Percentiles rank a stretch among this genome's conserved stretches.
Evolutionary conservation across 352 stramenopile genomes (phyloP).

Genomic region (Phytopythium sindhum): DNA sequence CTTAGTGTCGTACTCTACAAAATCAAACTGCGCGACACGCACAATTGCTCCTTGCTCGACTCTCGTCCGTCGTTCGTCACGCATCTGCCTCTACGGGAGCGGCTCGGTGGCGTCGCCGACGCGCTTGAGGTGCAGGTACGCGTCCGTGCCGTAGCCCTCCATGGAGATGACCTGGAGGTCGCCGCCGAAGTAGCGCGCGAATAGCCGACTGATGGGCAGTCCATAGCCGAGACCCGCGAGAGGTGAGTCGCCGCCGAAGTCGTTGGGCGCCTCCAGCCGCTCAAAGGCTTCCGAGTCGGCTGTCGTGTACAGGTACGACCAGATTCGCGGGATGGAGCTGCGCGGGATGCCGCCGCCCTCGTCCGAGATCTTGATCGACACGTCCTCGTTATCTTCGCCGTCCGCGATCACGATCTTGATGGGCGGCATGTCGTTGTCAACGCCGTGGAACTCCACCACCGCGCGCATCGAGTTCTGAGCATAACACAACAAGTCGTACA

Average conservation of each 20-base stretch:
- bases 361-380: constrained; percentile 99
- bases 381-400: constrained; percentile 98
- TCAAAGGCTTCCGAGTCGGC: constrained; percentile 94
- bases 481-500: neutral
- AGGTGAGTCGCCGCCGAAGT: constrained; percentile 86
- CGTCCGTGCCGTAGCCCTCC: constrained; percentile 99
- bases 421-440: constrained; percentile 97
- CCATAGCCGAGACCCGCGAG: constrained; percentile 96
- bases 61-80: neutral
- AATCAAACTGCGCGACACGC: neutral
- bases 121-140: constrained; percentile 93
- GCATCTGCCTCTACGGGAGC: constrained; percentile 44
- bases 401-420: constrained; percentile 99
- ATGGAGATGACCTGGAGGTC: constrained; percentile 99
- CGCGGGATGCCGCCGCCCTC: constrained; percentile 99
- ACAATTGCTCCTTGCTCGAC: neutral
- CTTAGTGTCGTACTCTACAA: constrained; percentile 9
- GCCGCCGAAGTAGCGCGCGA: constrained; percentile 99
- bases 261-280: constrained; percentile 82
- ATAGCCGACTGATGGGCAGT: constrained; percentile 94
- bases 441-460: constrained; percentile 96
- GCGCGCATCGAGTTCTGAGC: constrained; percentile 97
- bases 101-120: constrained; percentile 89
- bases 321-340: constrained; percentile 98
- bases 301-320: constrained; percentile 99